Evolutionary conservation across 2,329 filamentous ascomycete species (phyloP), one percentile per base, ranked within the genome.

Genomic region (Raffaelea ambrosiae): DNA sequence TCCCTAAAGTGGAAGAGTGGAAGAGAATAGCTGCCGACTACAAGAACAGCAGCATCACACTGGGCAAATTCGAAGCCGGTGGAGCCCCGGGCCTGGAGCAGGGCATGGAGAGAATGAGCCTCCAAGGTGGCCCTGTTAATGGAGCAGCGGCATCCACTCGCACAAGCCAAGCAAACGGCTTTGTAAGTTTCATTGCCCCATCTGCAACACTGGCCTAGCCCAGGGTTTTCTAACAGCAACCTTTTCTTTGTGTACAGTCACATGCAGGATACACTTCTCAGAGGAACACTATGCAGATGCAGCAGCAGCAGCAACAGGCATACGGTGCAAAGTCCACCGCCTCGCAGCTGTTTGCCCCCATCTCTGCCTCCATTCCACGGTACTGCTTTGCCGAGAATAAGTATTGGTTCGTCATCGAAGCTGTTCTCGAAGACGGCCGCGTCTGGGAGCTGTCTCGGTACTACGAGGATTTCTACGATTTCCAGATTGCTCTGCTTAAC

Each of bases 21-120:
- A 98, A 98, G 73, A 95, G 94, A 69, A 96, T 96, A 88, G 90
- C 93, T 1, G 91, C 91, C 48, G 91, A 96, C 54, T 98, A 98
- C 69, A 98, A 98, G 73, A 96, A 97, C 64, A 95, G 90, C 64
- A 97, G 93, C 67, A 97, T 98, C 62, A 91, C 90, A 0, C 72
- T 98, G 39, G 93, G 93, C 56, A 95, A 91, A 66, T 91, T 94
- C 56, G 88, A 91, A 58, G 73, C 69, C 50, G 73, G 78, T 48
- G 63, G 61, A 13, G 64, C 61, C 8, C 65, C 66, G 65, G 38
- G 66, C 67, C 70, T 91, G 58, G 84, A 84, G 50, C 77, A 84
- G 54, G 76, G 78, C 46, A 83, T 88, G 77, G 81, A 89, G 58
- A 78, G 87, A 41, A 80, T 95, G 84, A 94, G 87, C 59, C 62